Evolutionary conservation across 495 filamentous ascomycete genomes (phyloP).

Genomic region (Paragyromitra xinjiangensis): DNA sequence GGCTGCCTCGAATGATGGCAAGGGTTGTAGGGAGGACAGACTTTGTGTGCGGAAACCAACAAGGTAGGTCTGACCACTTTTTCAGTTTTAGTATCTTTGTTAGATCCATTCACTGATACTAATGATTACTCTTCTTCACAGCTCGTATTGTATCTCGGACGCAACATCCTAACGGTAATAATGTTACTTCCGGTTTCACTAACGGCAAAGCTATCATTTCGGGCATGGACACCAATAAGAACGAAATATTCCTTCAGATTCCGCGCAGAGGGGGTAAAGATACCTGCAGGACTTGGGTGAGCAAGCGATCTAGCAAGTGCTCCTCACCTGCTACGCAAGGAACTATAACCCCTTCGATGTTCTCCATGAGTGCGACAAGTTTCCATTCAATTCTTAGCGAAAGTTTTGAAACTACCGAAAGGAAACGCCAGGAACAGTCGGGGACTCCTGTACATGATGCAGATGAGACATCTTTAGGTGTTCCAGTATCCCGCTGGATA

Average conservation of each 20-base stretch:
- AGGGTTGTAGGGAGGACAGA: slow-evolving; percentile 44
- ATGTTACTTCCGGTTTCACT: slow-evolving; percentile 31
- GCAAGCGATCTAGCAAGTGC: neutral
- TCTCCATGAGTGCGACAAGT: slow-evolving; percentile 10
- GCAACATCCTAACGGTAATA: neutral
- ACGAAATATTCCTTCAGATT: slow-evolving; percentile 40
- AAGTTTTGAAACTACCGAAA: neutral
- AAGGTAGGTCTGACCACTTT: slow-evolving; percentile 29
- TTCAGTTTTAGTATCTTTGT: neutral
- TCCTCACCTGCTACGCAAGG: neutral
- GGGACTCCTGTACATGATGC: neutral
- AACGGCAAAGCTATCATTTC: slow-evolving; percentile 33
- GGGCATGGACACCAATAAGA: slow-evolving; percentile 36
- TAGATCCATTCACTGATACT: slow-evolving; percentile 14
- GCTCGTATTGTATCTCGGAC: slow-evolving; percentile 41
- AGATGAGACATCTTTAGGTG: neutral
- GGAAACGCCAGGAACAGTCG: neutral
- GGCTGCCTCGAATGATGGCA: slow-evolving; percentile 35
- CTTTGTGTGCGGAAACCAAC: slow-evolving; percentile 41
- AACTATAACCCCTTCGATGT: neutral
- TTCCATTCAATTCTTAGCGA: slow-evolving; percentile 29
- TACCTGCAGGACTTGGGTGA: neutral
- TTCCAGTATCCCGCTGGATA: slow-evolving; percentile 5
- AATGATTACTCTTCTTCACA: neutral
- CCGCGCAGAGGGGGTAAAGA: slow-evolving; percentile 12